These are phyloP conservation scores for cucumber (Cucumis sativus) DNA, from an alignment of 306 rosid genomes.

Conservation along the genomic window DNA sequence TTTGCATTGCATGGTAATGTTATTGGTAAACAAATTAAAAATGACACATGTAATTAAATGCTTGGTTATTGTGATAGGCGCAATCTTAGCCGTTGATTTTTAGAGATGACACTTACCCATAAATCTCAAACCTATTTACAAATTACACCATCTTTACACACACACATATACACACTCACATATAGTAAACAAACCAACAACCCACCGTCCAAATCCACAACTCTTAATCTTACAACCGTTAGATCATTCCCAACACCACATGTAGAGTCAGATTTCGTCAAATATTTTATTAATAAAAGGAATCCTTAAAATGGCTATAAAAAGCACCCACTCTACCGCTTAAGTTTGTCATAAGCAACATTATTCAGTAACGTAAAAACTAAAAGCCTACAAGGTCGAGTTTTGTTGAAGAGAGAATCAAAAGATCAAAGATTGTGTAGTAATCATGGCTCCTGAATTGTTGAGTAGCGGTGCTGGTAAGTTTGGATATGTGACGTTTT, in stretches of 20 bases:
- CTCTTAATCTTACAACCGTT: constrained; percentile 3
- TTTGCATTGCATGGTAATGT: neutral
- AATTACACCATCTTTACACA: no score
- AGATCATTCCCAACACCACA: constrained; percentile 8
- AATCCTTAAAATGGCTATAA: neutral
- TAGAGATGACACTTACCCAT: neutral
- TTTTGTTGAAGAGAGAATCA: neutral
- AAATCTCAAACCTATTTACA: neutral
- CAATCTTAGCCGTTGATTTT: constrained; percentile 1
- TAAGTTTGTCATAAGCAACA: neutral
- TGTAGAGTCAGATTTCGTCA: neutral
- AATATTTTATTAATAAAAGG: no score
- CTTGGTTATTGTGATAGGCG: neutral
- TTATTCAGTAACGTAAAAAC: no score
- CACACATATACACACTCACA: neutral
- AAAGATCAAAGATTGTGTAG: neutral
- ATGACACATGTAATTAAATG: neutral
- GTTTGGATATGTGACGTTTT: constrained; percentile 53
- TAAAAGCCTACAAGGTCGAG: neutral
- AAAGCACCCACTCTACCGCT: neutral
- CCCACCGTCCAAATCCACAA: constrained; percentile 12
- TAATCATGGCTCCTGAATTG: constrained; percentile 33
- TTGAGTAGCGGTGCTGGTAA: constrained; percentile 12
- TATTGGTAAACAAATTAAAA: neutral
- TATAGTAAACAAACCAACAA: neutral